phyloP scores from a whole-genome alignment of 805 yeast species.

The Ogataea ramenticola region DNA sequence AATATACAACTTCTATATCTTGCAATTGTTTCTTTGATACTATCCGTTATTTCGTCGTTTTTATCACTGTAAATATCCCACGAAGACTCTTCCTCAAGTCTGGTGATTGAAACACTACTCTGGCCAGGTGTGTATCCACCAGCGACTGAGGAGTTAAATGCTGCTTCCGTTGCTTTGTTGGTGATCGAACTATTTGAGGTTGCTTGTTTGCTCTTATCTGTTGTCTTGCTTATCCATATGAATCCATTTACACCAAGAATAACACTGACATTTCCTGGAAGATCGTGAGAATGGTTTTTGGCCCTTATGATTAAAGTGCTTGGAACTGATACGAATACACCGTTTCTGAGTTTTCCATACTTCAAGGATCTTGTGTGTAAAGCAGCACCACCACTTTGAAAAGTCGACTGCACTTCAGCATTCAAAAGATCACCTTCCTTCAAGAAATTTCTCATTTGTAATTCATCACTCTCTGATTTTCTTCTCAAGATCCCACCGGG shows the following conservation, averaged over 20 bases:
- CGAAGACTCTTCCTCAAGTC: slow-evolving; percentile 80
- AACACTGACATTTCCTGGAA: slow-evolving; percentile 92
- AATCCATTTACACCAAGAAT: slow-evolving; percentile 94
- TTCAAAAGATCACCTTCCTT: slow-evolving; percentile 95
- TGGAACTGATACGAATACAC: slow-evolving; percentile 75
- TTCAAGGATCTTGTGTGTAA: slow-evolving; percentile 92
- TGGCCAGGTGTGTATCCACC: slow-evolving; percentile 44
- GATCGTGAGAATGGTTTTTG: slow-evolving; percentile 75
- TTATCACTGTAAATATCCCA: slow-evolving; percentile 92
- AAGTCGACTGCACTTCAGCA: slow-evolving; percentile 91
- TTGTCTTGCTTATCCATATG: slow-evolving; percentile 81
- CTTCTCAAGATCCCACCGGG: slow-evolving; percentile 97
- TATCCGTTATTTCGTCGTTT: slow-evolving; percentile 63
- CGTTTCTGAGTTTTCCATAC: slow-evolving; percentile 93
- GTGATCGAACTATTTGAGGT: slow-evolving; percentile 8
- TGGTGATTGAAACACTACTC: slow-evolving; percentile 65
- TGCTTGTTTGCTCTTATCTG: slow-evolving; percentile 20
- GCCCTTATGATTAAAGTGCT: slow-evolving; percentile 76
- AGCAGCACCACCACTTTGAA: slow-evolving; percentile 86
- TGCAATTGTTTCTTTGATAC: slow-evolving; percentile 65
- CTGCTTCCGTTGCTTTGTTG: slow-evolving; percentile 30
- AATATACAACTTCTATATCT: slow-evolving; percentile 79
- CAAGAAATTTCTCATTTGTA: slow-evolving; percentile 88
- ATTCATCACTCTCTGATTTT: slow-evolving; percentile 90
- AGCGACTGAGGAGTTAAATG: slow-evolving; percentile 23